phyloP scores from a whole-genome alignment of 2,329 filamentous ascomycete genomes.

The Fusarium liriodendri region DNA sequence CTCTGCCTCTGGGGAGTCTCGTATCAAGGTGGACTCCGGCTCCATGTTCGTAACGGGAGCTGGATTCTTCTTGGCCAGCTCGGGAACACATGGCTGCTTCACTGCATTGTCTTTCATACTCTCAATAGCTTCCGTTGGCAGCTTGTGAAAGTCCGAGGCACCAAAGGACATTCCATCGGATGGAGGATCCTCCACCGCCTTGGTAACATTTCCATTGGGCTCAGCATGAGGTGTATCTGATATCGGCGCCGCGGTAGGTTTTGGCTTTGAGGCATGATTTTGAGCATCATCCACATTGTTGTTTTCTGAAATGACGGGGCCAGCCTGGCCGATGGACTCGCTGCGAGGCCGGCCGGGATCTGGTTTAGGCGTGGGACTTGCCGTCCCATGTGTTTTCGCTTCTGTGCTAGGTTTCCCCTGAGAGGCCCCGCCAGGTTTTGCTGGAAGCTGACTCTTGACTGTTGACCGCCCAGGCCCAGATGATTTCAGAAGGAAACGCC shows the following conservation, averaged over 20 bases:
- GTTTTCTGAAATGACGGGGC: neutral
- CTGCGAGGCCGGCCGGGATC: neutral
- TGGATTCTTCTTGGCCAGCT: neutral
- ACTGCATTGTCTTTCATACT: neutral
- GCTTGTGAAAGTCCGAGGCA: neutral
- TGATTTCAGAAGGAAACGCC: conserved; percentile 11
- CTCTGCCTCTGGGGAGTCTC: neutral
- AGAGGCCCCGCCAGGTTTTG: neutral
- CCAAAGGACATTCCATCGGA: neutral
- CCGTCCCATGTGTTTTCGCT: neutral
- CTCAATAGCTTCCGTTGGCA: neutral
- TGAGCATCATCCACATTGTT: neutral
- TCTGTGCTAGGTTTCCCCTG: neutral
- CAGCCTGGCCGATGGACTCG: neutral
- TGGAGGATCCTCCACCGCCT: neutral
- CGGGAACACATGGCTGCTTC: neutral
- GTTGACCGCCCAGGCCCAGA: conserved; percentile 15
- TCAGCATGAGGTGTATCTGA: neutral
- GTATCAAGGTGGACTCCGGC: neutral
- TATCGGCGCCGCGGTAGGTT: neutral
- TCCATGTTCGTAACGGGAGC: conserved; percentile 8
- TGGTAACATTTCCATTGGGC: neutral
- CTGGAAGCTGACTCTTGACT: neutral
- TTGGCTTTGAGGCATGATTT: neutral
- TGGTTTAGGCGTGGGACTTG: neutral